Conservation (phyloP, 2,329 filamentous ascomycete genomes). For the Epichloe typhina region DNA sequence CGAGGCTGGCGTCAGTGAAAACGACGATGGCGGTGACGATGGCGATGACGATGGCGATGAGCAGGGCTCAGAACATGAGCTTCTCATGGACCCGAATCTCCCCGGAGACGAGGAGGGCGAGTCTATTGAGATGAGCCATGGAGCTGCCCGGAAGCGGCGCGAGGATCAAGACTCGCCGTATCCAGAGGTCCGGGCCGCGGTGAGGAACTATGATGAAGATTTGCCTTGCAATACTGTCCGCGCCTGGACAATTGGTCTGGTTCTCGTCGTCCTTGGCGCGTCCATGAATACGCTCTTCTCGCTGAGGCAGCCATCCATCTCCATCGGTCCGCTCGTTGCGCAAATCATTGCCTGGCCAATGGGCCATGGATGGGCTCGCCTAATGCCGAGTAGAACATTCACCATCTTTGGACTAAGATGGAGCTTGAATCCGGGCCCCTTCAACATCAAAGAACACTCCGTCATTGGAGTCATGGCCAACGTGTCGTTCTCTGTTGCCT, state of each 20-base stretch:
- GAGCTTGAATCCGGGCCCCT: constrained; percentile 53
- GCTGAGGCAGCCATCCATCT: constrained; percentile 47
- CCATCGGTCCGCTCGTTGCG: constrained; percentile 46
- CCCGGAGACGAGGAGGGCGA: constrained; percentile 29
- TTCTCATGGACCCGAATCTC: constrained; percentile 40
- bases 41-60: constrained; percentile 28
- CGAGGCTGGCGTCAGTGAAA: constrained; percentile 2
- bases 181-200: constrained; percentile 51
- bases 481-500: constrained; percentile 55
- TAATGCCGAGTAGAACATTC: constrained; percentile 37
- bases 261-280: constrained; percentile 42
- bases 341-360: constrained; percentile 53
- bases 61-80: constrained; percentile 38
- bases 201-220: constrained; percentile 51
- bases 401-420: constrained; percentile 39
- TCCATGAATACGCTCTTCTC: constrained; percentile 52
- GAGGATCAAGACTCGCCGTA: constrained; percentile 50
- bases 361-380: constrained; percentile 45
- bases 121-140: constrained; percentile 11
- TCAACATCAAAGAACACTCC: constrained; percentile 58
- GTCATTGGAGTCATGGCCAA: constrained; percentile 60
- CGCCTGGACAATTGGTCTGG: constrained; percentile 49
- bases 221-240: constrained; percentile 53
- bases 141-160: constrained; percentile 18
- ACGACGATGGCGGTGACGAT: too few species aligned